phyloP scores from a whole-genome alignment of 1,284 basidiomycete species.

The Neonothopanus nambi region DNA sequence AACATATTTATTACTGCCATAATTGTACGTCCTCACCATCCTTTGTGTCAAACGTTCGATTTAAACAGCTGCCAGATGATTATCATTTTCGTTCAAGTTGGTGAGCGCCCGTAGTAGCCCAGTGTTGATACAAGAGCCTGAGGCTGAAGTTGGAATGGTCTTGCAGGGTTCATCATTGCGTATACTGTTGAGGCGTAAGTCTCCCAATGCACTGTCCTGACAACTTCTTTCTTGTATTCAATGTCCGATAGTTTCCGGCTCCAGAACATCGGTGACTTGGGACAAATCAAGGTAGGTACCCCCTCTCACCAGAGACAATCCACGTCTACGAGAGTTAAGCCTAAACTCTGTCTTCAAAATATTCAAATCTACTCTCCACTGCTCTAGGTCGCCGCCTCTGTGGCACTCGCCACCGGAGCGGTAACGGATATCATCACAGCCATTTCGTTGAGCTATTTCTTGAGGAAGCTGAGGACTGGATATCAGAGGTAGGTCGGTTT shows the following conservation, averaged over 20 bases:
- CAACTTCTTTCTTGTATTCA: background rate
- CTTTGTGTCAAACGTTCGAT: background rate
- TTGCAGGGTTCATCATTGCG: no score
- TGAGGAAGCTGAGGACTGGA: slow-evolving; percentile 16
- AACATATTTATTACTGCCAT: slow-evolving; percentile 13
- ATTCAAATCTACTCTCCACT: background rate
- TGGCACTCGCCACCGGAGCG: slow-evolving; percentile 14
- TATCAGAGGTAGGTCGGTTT: slow-evolving; percentile 9
- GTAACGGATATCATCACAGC: slow-evolving; percentile 16
- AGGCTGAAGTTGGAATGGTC: no score
- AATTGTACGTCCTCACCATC: slow-evolving; percentile 13
- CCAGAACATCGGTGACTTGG: slow-evolving; percentile 1
- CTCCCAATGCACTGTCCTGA: background rate
- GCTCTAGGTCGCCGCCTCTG: slow-evolving; percentile 11
- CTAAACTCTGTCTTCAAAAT: background rate
- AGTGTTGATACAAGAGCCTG: no score
- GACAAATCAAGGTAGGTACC: slow-evolving; percentile 11
- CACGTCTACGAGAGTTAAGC: background rate
- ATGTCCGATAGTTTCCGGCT: slow-evolving; percentile 9
- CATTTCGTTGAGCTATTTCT: slow-evolving; percentile 12
- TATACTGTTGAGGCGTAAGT: slow-evolving; percentile 5
- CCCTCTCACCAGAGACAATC: background rate
- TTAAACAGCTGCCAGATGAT: background rate
- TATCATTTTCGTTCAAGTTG: slow-evolving; percentile 11
- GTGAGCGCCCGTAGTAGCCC: slow-evolving; percentile 4